Evolutionary conservation across 306 rosid species (phyloP), one percentile per base, ranked within the genome.

Genomic region (Fragaria vesca): DNA sequence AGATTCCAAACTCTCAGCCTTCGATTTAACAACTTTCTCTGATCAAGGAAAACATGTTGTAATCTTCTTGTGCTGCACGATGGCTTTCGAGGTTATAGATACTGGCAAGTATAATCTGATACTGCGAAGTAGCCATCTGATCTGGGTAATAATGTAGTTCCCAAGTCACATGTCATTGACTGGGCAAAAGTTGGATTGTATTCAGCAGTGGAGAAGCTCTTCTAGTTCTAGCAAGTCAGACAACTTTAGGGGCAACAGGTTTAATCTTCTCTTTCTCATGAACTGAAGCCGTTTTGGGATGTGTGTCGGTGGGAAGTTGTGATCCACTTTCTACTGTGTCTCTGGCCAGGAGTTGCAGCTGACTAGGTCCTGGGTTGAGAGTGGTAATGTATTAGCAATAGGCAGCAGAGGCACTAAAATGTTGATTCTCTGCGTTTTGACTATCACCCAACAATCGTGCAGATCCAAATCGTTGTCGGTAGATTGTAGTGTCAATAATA

Each of bases 351-450:
- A 76, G 73, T 60, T 83, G 92, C 75, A 34, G 81, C 73, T 82
- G 86, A 77, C 81, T 79, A 2, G 85, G 90, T 78, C 68, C 94
- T 32, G 55, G 81, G 77, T 76, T 74, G 77, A 76, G 45, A 76
- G 76, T 34, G 87, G 54, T 66, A 80, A 67, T 51, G 45, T 77
- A 73, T 77, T 82, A n/a, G 82, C 72, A 82, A 45, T 69, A 45
- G 93, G 86, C 26, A 73, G 79, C 21, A 92, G 77, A 80, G 97
- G 89, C 76, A 95, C 93, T 78, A 91, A 79, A 76, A 93, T 89
- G 80, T 83, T 91, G 73, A 95, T 85, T 77, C 88, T 92, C 88
- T 92, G 97, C 89, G 77, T 87, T 87, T 95, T 93, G 26, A 91
- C 97, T 52, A 91, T 93, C 81, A 95, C 81, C 97, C 97, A 92